These are phyloP conservation scores for Furcasterigmium sp. DNA, from an alignment of 2,329 filamentous ascomycete species.

Conservation along the genomic window DNA sequence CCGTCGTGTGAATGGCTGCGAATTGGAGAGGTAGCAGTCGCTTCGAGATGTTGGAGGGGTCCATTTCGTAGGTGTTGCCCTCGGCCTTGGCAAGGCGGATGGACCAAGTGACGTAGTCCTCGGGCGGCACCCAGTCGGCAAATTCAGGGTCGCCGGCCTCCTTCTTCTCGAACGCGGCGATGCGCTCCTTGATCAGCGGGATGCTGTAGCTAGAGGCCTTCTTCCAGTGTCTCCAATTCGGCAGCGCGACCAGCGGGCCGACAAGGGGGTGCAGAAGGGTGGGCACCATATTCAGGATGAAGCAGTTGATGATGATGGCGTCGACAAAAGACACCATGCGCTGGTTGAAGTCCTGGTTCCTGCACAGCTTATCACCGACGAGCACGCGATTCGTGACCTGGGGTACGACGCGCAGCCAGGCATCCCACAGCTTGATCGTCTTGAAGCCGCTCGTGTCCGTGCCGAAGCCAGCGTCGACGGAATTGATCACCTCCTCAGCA, in stretches of 20 bases:
- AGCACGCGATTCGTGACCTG: conserved; percentile 37
- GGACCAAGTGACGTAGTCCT: conserved; percentile 54
- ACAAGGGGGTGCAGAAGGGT: conserved; percentile 42
- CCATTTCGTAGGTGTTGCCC: conserved; percentile 33
- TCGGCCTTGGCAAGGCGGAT: conserved; percentile 46
- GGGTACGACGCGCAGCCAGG: conserved; percentile 35
- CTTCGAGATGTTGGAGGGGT: conserved; percentile 41
- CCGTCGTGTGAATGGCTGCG: conserved; percentile 54
- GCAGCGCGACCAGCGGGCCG: conserved; percentile 35
- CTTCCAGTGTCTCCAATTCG: conserved; percentile 42
- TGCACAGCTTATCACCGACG: conserved; percentile 30
- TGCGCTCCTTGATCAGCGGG: conserved; percentile 43
- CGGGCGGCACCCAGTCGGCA: conserved; percentile 37
- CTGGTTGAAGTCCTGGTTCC: conserved; percentile 39
- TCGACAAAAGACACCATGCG: conserved; percentile 44
- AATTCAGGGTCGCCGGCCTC: conserved; percentile 31
- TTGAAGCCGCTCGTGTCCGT: conserved; percentile 28
- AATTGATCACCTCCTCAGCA: conserved; percentile 31
- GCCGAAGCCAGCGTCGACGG: conserved; percentile 27
- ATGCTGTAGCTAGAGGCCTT: conserved; percentile 32
- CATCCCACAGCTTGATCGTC: conserved; percentile 37
- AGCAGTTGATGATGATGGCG: conserved; percentile 38
- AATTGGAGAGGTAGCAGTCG: conserved; percentile 52
- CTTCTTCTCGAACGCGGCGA: conserved; percentile 38
- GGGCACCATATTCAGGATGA: conserved; percentile 41